Evolutionary conservation across 1,284 basidiomycete species (phyloP).

Genomic region (Fomes fomentarius): DNA sequence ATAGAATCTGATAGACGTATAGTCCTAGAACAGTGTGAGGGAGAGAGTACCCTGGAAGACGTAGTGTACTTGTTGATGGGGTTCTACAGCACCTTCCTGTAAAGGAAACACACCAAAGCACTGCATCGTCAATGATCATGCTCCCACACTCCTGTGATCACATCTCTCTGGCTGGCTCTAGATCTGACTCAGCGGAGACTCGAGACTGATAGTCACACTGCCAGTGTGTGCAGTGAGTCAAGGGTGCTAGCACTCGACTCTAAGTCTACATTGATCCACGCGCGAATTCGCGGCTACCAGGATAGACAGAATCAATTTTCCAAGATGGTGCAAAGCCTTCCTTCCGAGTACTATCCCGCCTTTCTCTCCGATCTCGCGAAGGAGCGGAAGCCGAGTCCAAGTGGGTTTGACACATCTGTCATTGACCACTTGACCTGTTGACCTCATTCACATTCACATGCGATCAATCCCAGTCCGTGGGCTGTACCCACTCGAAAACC

Average conservation of each 20-base stretch:
- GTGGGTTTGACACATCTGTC: slow-evolving; percentile 38
- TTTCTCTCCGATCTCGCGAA: slow-evolving; percentile 66
- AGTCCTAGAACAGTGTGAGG: no score
- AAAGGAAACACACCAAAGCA: background rate
- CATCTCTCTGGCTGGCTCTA: background rate
- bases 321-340: slow-evolving; percentile 41
- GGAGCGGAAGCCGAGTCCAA: slow-evolving; percentile 60
- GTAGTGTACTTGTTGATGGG: no score
- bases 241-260: background rate
- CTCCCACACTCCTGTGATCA: background rate
- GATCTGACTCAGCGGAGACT: background rate
- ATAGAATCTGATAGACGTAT: no score
- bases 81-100: slow-evolving; percentile 1
- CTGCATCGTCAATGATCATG: background rate
- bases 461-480: slow-evolving; percentile 34
- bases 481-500: slow-evolving; percentile 77
- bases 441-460: background rate
- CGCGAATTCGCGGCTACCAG: background rate
- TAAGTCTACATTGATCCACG: background rate
- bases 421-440: background rate
- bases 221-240: no score
- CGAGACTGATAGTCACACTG: background rate
- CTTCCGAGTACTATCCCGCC: slow-evolving; percentile 50
- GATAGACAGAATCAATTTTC: background rate
- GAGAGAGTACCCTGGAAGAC: no score